Evolutionary conservation across 2,329 filamentous ascomycete species (phyloP).

Genomic region (Aspergillus fumigatus): DNA sequence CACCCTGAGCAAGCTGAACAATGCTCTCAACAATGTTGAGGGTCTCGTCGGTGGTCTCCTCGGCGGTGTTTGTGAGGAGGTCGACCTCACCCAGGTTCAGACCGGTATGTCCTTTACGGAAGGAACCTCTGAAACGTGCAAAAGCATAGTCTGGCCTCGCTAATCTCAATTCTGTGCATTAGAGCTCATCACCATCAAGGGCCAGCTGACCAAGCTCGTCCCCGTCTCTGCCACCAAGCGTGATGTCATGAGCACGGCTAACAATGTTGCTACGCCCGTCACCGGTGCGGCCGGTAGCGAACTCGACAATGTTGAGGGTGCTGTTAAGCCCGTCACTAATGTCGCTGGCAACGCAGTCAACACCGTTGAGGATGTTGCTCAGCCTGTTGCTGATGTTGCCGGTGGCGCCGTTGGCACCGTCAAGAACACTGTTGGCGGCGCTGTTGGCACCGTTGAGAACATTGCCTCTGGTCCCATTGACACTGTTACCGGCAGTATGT

Average conservation of each 20-base stretch:
- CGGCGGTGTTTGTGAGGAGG: neutral
- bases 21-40: constrained; percentile 15
- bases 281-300: constrained; percentile 1
- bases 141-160: neutral
- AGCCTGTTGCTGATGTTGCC: constrained; percentile 2
- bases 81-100: constrained; percentile 9
- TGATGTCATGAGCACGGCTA: constrained; percentile 2
- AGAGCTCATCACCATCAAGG: constrained; percentile 13
- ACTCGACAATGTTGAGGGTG: neutral
- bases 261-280: neutral
- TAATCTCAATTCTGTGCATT: neutral
- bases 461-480: constrained; percentile 1
- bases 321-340: neutral
- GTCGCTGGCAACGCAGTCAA: constrained; percentile 1
- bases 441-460: neutral
- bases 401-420: neutral
- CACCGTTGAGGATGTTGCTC: neutral
- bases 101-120: constrained; percentile 1
- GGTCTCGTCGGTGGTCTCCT: constrained; percentile 10
- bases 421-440: constrained; percentile 1
- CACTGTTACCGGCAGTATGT: constrained; percentile 18
- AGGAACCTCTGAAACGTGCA: neutral
- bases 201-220: constrained; percentile 8
- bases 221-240: constrained; percentile 5
- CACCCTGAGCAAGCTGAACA: constrained; percentile 11